Evolutionary conservation across 192 early-diverging fungal genomes (phyloP).

Genomic region (Coemansia sp.): DNA sequence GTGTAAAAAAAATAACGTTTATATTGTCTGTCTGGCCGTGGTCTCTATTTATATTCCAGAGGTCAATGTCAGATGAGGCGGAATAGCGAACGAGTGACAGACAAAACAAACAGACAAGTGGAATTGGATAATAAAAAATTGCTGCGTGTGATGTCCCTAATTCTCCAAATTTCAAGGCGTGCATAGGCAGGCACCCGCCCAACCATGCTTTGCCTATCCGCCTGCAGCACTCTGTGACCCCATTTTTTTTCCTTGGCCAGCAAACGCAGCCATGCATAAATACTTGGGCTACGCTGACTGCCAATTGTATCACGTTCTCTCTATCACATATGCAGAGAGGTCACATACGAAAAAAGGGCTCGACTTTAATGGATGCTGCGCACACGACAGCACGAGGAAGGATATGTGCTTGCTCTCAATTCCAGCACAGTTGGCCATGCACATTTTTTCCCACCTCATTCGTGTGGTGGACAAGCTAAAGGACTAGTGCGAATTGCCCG

Average conservation of each 20-base stretch:
- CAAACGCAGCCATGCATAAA: background rate
- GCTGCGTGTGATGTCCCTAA: background rate
- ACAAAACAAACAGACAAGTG: background rate
- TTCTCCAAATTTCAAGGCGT: background rate
- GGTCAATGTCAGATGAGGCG: background rate
- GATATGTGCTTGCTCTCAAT: background rate
- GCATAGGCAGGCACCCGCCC: slow-evolving; percentile 3
- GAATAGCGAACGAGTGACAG: background rate
- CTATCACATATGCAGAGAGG: background rate
- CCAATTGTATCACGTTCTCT: background rate
- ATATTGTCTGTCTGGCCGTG: background rate
- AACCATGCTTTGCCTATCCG: background rate
- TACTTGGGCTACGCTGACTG: background rate
- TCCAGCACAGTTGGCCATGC: background rate
- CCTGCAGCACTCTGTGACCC: background rate
- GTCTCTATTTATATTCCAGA: background rate
- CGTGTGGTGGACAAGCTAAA: background rate
- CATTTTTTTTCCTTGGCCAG: background rate
- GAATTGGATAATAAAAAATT: background rate
- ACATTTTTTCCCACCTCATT: background rate
- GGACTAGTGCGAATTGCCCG: background rate
- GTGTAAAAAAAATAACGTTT: background rate
- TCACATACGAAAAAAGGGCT: too few relatives aligned
- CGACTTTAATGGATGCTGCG: background rate
- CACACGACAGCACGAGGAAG: background rate